phyloP scores from a whole-genome alignment of 2,329 filamentous ascomycete genomes.

The Elsinoe arachidis region DNA sequence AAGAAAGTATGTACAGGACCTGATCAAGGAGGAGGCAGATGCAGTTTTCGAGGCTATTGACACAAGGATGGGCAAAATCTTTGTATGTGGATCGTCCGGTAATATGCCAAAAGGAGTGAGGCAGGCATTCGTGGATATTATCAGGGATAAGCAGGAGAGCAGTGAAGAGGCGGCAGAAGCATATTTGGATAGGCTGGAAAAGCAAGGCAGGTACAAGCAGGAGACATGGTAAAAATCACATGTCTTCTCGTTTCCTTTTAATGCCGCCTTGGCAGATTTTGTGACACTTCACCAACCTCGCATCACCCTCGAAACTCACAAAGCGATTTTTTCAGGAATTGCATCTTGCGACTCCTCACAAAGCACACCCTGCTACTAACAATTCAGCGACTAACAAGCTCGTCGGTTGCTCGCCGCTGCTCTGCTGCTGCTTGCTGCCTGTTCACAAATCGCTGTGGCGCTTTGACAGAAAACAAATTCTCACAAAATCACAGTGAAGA shows the following conservation, averaged over 20 bases:
- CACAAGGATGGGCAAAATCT: constrained; percentile 45
- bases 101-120: constrained; percentile 64
- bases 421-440: too few relatives aligned
- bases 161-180: constrained; percentile 45
- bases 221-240: constrained; percentile 53
- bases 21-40: constrained; percentile 43
- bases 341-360: too few relatives aligned
- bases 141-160: constrained; percentile 35
- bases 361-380: too few relatives aligned
- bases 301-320: neutral
- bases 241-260: neutral
- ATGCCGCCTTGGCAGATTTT: constrained; percentile 1
- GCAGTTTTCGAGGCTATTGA: constrained; percentile 46
- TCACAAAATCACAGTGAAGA: too few relatives aligned
- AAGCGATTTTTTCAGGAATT: too few relatives aligned
- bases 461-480: too few relatives aligned
- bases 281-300: neutral
- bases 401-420: too few relatives aligned
- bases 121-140: constrained; percentile 55
- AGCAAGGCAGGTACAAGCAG: constrained; percentile 54
- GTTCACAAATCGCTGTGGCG: too few relatives aligned
- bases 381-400: too few relatives aligned
- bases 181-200: constrained; percentile 52
- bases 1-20: constrained; percentile 61
- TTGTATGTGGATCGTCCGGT: constrained; percentile 54